phyloP scores from a whole-genome alignment of 2,329 filamentous ascomycete species.

The Corinectria fuckeliana region DNA sequence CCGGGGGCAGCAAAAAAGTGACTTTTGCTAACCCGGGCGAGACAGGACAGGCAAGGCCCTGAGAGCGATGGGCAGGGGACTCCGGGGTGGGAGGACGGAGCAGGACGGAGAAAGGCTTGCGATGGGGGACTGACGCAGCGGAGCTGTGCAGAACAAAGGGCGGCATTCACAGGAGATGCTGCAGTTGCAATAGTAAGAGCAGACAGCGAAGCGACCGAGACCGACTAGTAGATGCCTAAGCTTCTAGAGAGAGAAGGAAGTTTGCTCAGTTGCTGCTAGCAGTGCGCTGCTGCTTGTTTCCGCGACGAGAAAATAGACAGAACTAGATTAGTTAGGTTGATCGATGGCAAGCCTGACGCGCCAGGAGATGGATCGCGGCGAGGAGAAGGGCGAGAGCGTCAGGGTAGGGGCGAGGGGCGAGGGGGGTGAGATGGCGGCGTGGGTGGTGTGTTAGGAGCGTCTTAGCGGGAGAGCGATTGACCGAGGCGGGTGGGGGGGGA shows the following conservation, averaged over 20 bases:
- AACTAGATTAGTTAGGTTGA: not conserved
- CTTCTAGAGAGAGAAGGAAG: not conserved
- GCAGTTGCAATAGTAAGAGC: not conserved
- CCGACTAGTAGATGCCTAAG: conserved; percentile 3
- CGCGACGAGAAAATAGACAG: conserved; percentile 1
- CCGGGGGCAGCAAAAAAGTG: conserved; percentile 24
- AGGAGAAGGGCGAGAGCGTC: conserved; percentile 9
- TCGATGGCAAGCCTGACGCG: conserved; percentile 14
- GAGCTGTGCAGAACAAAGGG: not conserved
- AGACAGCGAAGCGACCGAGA: not conserved
- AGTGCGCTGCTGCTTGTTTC: conserved; percentile 9
- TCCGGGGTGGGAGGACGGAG: conserved; percentile 15
- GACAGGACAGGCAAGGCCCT: conserved; percentile 22
- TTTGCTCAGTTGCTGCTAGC: not conserved
- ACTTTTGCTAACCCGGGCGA: conserved; percentile 24
- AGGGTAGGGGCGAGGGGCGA: conserved; percentile 1
- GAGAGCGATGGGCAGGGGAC: conserved; percentile 18
- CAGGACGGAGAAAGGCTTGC: conserved; percentile 12
- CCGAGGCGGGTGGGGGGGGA: conserved; percentile 4
- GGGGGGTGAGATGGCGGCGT: not conserved
- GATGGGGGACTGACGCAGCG: conserved; percentile 13
- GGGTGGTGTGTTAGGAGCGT: conserved; percentile 6
- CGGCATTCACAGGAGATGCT: not conserved
- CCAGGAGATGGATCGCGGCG: conserved; percentile 15
- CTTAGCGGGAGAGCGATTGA: conserved; percentile 15